Evolutionary conservation across 225 moss, liverwort and hornwort species (phyloP).

Genomic region (Marchantia polymorpha): DNA sequence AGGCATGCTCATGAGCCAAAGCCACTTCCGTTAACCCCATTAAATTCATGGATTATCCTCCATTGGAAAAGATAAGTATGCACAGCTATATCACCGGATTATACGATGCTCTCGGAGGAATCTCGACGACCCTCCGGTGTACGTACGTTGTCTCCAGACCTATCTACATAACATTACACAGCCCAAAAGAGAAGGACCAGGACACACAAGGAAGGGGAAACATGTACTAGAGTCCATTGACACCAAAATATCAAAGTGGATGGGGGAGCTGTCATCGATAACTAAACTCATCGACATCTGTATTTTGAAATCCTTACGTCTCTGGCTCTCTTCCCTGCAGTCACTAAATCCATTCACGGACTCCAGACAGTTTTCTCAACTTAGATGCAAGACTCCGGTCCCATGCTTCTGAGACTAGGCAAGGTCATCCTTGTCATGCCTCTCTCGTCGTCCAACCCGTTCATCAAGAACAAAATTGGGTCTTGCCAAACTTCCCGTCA

Average conservation of each 20-base stretch:
- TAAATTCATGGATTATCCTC: not conserved
- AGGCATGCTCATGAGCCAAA: not conserved
- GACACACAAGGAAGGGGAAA: not conserved
- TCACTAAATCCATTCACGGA: not conserved
- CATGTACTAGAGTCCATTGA: not conserved
- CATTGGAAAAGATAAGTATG: not conserved
- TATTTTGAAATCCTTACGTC: not conserved
- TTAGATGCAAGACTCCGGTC: not conserved
- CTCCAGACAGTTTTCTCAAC: not conserved
- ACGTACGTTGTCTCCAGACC: not conserved
- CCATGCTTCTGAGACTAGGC: not conserved
- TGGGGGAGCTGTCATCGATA: not conserved
- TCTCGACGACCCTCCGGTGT: not conserved
- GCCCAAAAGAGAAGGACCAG: not conserved
- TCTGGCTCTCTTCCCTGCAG: not conserved
- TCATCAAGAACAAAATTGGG: not conserved
- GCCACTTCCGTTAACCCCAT: not conserved
- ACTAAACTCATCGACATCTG: not conserved
- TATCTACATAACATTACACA: constrained; percentile 7
- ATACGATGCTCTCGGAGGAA: not conserved
- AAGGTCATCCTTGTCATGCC: not conserved
- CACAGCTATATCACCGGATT: not conserved
- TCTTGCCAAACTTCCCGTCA: not conserved
- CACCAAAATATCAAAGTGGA: not conserved
- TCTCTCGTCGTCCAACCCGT: not conserved